phyloP scores from a whole-genome alignment of 2,329 filamentous ascomycete genomes.

The Emergomyces orientalis region DNA sequence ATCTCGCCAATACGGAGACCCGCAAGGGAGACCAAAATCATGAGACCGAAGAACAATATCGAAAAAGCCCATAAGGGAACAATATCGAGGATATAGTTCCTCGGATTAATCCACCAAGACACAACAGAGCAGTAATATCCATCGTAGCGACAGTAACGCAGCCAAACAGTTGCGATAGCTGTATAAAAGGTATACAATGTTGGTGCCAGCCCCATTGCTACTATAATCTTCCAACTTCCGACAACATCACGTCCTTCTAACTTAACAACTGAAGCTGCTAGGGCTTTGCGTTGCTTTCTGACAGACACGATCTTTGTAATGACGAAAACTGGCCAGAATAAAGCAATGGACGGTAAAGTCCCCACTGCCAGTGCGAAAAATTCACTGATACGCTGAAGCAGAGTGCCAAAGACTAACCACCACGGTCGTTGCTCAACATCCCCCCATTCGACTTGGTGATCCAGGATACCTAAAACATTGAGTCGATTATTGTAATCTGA shows the following conservation, averaged over 20 bases:
- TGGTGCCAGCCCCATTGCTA: slow-evolving; percentile 62
- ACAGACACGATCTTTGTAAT: slow-evolving; percentile 63
- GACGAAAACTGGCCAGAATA: slow-evolving; percentile 71
- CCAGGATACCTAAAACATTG: slow-evolving; percentile 65
- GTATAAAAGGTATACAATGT: slow-evolving; percentile 68
- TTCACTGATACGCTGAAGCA: slow-evolving; percentile 65
- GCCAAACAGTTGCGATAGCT: slow-evolving; percentile 55
- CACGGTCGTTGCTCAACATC: slow-evolving; percentile 56
- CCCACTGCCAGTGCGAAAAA: slow-evolving; percentile 59
- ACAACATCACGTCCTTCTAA: slow-evolving; percentile 69
- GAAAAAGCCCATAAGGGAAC: slow-evolving; percentile 63
- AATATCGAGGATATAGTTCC: slow-evolving; percentile 52
- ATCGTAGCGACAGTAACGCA: slow-evolving; percentile 62
- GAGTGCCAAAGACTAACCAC: slow-evolving; percentile 56
- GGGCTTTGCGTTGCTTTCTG: slow-evolving; percentile 61
- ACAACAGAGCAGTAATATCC: slow-evolving; percentile 34
- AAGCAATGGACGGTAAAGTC: slow-evolving; percentile 63
- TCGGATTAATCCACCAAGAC: slow-evolving; percentile 12
- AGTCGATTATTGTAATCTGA: slow-evolving; percentile 69
- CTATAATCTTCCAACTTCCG: slow-evolving; percentile 73
- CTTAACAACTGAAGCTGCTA: slow-evolving; percentile 68
- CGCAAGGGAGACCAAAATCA: slow-evolving; percentile 70
- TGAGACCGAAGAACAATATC: slow-evolving; percentile 59
- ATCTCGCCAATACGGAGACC: slow-evolving; percentile 80
- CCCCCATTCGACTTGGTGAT: slow-evolving; percentile 71